phyloP scores from a whole-genome alignment of 2,329 filamentous ascomycete species.

The Monilinia fructicola region DNA sequence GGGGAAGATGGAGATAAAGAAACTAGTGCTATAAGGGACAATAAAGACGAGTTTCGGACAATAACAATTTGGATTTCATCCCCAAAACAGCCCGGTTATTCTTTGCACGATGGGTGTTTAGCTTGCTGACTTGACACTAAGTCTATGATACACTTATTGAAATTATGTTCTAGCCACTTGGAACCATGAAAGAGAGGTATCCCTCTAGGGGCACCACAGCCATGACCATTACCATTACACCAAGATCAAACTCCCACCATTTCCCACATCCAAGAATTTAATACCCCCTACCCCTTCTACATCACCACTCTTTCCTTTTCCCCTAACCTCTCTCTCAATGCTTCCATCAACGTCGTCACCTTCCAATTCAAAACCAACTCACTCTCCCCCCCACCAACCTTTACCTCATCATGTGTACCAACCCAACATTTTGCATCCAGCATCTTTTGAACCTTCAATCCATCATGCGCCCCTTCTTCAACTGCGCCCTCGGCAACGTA shows the following conservation, averaged over 20 bases:
- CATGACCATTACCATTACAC: conserved; percentile 21
- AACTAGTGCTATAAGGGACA: neutral
- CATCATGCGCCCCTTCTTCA: conserved; percentile 64
- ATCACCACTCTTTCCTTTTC: conserved; percentile 23
- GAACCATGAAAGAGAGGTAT: neutral
- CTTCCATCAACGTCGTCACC: conserved; percentile 47
- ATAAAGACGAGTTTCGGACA: neutral
- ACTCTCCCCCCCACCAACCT: conserved; percentile 57
- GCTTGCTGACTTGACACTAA: neutral
- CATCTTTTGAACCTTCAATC: conserved; percentile 53
- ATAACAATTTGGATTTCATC: neutral
- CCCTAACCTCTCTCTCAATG: conserved; percentile 43
- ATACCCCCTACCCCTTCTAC: conserved; percentile 27
- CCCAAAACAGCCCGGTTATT: neutral
- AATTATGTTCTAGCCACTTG: neutral
- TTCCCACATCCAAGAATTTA: conserved; percentile 31
- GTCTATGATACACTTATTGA: neutral
- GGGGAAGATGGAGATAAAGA: neutral
- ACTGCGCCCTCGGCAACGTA: conserved; percentile 48
- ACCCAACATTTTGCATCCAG: conserved; percentile 62
- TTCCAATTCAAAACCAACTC: conserved; percentile 50
- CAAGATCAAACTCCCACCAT: conserved; percentile 34
- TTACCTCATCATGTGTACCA: conserved; percentile 64
- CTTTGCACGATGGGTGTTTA: neutral
- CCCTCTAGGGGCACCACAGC: neutral